phyloP scores from a whole-genome alignment of 176 grass and related monocot species.

The Oryza coarctata region DNA sequence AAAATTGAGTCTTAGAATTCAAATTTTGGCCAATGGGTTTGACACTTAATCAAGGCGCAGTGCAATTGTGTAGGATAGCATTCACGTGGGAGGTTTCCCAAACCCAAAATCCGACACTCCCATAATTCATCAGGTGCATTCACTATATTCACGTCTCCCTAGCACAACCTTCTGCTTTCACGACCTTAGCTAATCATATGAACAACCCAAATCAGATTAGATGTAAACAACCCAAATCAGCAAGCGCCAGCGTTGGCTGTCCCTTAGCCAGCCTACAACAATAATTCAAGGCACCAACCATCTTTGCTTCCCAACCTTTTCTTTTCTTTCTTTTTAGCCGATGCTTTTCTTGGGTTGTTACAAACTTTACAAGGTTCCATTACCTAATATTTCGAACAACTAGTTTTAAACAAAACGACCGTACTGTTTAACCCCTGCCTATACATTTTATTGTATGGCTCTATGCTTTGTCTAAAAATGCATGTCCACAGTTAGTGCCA shows the following conservation, averaged over 20 bases:
- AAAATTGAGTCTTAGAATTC: too few relatives aligned
- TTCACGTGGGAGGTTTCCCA: not conserved
- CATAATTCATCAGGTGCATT: conserved; percentile 3
- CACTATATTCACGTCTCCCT: not conserved
- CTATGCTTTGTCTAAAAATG: conserved; percentile 28
- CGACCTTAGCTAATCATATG: conserved; percentile 35
- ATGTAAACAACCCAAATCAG: conserved; percentile 27
- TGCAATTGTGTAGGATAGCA: not conserved
- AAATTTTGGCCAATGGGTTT: too few relatives aligned
- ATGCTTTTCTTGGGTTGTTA: conserved; percentile 25
- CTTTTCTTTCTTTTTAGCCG: conserved; percentile 13
- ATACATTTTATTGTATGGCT: conserved; percentile 28
- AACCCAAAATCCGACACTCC: not conserved
- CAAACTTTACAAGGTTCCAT: conserved; percentile 25
- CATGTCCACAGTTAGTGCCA: conserved; percentile 5
- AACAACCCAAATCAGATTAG: too few relatives aligned
- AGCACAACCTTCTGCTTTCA: not conserved
- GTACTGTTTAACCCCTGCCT: conserved; percentile 10
- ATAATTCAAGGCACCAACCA: conserved; percentile 40
- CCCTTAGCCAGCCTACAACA: conserved; percentile 22
- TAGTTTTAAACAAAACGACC: conserved; percentile 11
- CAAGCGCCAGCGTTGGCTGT: conserved; percentile 18
- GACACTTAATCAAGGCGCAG: not conserved
- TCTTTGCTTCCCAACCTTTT: conserved; percentile 27
- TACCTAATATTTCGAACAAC: not conserved